Conservation (phyloP, 2,329 filamentous ascomycete species). For the Pseudogymnoascus sp. region DNA sequence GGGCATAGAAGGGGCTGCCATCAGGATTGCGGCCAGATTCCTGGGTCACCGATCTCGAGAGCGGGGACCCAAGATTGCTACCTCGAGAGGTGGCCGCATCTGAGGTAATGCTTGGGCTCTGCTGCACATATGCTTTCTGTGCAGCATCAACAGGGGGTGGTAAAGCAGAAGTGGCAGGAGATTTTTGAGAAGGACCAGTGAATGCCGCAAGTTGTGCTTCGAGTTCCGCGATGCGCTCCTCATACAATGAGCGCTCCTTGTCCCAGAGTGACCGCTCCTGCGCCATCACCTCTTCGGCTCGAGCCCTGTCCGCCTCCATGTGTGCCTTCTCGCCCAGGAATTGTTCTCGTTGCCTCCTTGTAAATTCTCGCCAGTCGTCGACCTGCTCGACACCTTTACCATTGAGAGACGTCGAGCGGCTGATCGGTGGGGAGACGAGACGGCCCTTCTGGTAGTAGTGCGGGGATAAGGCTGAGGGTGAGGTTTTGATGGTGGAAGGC, state of each 20-base stretch:
- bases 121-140: not conserved
- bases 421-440: conserved; percentile 4
- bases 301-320: conserved; percentile 25
- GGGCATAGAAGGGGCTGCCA: conserved; percentile 30
- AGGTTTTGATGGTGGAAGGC: conserved; percentile 5
- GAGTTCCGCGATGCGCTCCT: conserved; percentile 24
- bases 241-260: conserved; percentile 23
- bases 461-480: not conserved
- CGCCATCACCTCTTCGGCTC: conserved; percentile 27
- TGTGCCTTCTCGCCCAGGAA: conserved; percentile 28
- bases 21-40: conserved; percentile 30
- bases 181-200: not conserved
- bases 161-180: not conserved
- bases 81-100: not conserved
- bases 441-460: conserved; percentile 5
- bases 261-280: conserved; percentile 31
- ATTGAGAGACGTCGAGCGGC: conserved; percentile 5
- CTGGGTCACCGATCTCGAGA: conserved; percentile 22
- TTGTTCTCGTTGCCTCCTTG: conserved; percentile 25
- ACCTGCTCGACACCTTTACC: conserved; percentile 14
- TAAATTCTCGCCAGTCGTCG: conserved; percentile 28
- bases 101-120: not conserved
- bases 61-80: not conserved
- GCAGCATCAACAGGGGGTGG: not conserved
- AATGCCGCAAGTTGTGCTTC: conserved; percentile 19